A percentile compares a stretch with the other conserved stretches of the same genome.
Conservation (phyloP, 2,329 filamentous ascomycete genomes). For the Chaetothyriales sp. region DNA sequence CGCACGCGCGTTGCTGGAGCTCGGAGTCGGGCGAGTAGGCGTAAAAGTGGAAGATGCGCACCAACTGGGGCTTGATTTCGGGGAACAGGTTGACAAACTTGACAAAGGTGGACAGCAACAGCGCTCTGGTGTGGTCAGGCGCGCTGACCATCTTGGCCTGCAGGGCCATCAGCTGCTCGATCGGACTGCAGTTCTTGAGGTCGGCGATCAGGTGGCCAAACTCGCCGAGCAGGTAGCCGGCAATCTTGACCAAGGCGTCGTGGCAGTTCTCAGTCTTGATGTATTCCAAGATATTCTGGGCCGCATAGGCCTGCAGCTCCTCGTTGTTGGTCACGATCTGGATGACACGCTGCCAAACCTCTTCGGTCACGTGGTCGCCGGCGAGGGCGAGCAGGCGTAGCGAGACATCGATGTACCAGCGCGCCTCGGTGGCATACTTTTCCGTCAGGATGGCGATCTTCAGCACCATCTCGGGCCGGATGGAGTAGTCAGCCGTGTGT, state of each 20-base stretch:
- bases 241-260: slow-evolving; percentile 95
- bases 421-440: slow-evolving; percentile 94
- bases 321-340: slow-evolving; percentile 99
- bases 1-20: slow-evolving; percentile 87
- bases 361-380: slow-evolving; percentile 94
- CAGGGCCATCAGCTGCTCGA: slow-evolving; percentile 88
- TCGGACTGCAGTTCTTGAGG: slow-evolving; percentile 78
- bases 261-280: slow-evolving; percentile 88
- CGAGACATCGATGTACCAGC: slow-evolving; percentile 99
- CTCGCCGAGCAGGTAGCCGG: slow-evolving; percentile 86
- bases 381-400: slow-evolving; percentile 88
- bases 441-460: slow-evolving; percentile 98
- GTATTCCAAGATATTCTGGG: slow-evolving; percentile 82
- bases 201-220: slow-evolving; percentile 96
- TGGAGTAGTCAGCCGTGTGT: slow-evolving; percentile 92
- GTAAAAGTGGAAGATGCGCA: slow-evolving; percentile 81
- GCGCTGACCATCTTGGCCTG: slow-evolving; percentile 80
- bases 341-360: slow-evolving; percentile 97
- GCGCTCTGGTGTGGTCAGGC: slow-evolving; percentile 77
- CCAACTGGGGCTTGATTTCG: slow-evolving; percentile 88
- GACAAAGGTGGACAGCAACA: slow-evolving; percentile 88
- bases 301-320: slow-evolving; percentile 89
- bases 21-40: slow-evolving; percentile 91
- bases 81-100: slow-evolving; percentile 98
- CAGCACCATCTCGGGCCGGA: slow-evolving; percentile 96